Evolutionary conservation across 1,284 basidiomycete genomes (phyloP).

Genomic region (Ceratobasidium sp.): DNA sequence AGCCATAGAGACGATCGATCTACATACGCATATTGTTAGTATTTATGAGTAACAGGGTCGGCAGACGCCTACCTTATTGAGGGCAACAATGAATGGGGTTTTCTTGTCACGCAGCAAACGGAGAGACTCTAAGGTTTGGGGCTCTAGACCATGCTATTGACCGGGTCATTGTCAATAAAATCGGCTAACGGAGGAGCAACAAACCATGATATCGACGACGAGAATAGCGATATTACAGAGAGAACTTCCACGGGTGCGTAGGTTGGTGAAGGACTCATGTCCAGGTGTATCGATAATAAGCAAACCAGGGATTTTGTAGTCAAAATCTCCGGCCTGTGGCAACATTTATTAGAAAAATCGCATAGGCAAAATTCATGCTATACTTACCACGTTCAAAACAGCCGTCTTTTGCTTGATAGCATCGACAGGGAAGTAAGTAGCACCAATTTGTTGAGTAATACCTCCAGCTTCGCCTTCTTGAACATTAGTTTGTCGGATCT

Average conservation of each 20-base stretch:
- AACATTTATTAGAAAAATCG: conserved; percentile 27
- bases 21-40: conserved; percentile 49
- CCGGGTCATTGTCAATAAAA: conserved; percentile 24
- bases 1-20: conserved; percentile 98
- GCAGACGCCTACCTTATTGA: conserved; percentile 80
- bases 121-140: conserved; percentile 95
- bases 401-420: conserved; percentile 93
- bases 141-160: conserved; percentile 90
- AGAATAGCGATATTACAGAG: conserved; percentile 99
- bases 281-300: conserved; percentile 98
- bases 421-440: conserved; percentile 99
- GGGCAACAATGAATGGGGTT: conserved; percentile 98
- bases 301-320: conserved; percentile 97
- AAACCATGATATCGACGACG: conserved; percentile 97
- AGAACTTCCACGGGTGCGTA: conserved; percentile 95
- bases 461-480: conserved; percentile 99
- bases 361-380: background rate
- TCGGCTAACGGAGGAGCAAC: conserved; percentile 43
- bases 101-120: conserved; percentile 92
- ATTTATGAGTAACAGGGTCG: conserved; percentile 18
- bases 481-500: conserved; percentile 99
- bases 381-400: conserved; percentile 82
- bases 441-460: conserved; percentile 99
- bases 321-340: conserved; percentile 73
- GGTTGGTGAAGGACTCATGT: conserved; percentile 99